Evolutionary conservation across 441 rosid species (phyloP).

Genomic region (Melastoma candidum): DNA sequence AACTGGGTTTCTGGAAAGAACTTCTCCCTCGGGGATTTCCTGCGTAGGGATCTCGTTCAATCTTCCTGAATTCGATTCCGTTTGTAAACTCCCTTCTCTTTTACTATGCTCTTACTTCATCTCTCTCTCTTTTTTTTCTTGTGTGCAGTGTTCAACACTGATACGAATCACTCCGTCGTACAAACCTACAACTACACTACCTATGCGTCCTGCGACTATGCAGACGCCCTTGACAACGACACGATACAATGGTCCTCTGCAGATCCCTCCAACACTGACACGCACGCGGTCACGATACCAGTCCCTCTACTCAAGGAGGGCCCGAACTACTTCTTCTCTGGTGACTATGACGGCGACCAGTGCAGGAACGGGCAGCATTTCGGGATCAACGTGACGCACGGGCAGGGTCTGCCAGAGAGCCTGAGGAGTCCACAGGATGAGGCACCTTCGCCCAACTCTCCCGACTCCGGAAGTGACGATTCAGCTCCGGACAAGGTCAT

Average conservation of each 20-base stretch:
- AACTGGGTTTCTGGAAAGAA: conserved; percentile 70
- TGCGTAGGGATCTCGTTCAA: conserved; percentile 44
- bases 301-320: conserved; percentile 79
- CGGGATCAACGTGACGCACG: conserved; percentile 58
- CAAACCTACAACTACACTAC: conserved; percentile 78
- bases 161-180: conserved; percentile 76
- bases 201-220: conserved; percentile 62
- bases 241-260: conserved; percentile 59
- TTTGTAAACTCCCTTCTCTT: not conserved
- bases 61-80: not conserved
- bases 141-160: conserved; percentile 71
- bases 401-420: conserved; percentile 59
- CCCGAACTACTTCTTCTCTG: conserved; percentile 62
- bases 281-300: conserved; percentile 39
- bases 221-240: conserved; percentile 36
- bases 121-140: not conserved
- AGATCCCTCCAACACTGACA: conserved; percentile 65
- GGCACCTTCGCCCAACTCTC: conserved; percentile 52
- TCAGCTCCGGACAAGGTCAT: conserved; percentile 69
- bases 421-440: conserved; percentile 37
- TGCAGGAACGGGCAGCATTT: conserved; percentile 65
- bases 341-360: conserved; percentile 84
- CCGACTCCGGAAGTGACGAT: conserved; percentile 42
- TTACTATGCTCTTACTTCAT: not conserved
- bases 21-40: conserved; percentile 89